phyloP scores from a whole-genome alignment of 2,329 filamentous ascomycete species.

The Diplocarpon rosae region DNA sequence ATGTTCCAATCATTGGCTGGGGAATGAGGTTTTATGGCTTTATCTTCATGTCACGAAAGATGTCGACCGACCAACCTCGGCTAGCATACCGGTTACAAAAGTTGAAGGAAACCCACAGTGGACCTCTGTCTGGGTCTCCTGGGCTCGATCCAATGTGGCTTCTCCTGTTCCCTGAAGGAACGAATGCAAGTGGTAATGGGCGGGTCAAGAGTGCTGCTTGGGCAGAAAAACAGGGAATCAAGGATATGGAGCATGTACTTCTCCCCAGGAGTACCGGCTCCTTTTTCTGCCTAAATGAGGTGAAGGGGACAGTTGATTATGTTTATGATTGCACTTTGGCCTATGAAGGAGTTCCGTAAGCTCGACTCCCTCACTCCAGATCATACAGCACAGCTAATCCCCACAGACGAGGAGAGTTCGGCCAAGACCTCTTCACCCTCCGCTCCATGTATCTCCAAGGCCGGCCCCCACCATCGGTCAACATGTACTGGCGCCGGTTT shows the following conservation, averaged over 20 bases:
- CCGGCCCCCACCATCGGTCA: constrained; percentile 84
- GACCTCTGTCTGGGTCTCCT: constrained; percentile 39
- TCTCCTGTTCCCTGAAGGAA: constrained; percentile 78
- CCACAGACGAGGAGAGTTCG: constrained; percentile 55
- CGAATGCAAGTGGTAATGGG: constrained; percentile 64
- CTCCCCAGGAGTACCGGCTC: constrained; percentile 72
- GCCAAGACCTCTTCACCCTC: constrained; percentile 85
- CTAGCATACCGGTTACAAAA: constrained; percentile 63
- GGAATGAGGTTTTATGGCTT: constrained; percentile 82
- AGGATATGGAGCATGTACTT: constrained; percentile 63
- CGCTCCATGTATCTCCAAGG: constrained; percentile 82
- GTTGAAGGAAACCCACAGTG: constrained; percentile 47
- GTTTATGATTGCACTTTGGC: constrained; percentile 91
- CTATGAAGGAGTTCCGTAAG: constrained; percentile 87
- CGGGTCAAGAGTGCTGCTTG: constrained; percentile 60
- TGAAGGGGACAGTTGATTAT: constrained; percentile 66
- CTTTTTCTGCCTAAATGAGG: constrained; percentile 67
- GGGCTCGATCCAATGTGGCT: constrained; percentile 80
- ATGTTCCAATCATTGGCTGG: constrained; percentile 67
- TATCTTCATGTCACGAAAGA: constrained; percentile 85
- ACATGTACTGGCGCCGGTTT: constrained; percentile 92
- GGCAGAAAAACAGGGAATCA: constrained; percentile 64
- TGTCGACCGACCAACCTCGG: constrained; percentile 68
- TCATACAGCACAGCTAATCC: constrained; percentile 1
- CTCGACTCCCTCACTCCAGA: constrained; percentile 21